Evolutionary conservation across 2,329 filamentous ascomycete genomes (phyloP), one percentile per base, ranked within the genome.

Genomic region (Sarocladiaceae sp.): DNA sequence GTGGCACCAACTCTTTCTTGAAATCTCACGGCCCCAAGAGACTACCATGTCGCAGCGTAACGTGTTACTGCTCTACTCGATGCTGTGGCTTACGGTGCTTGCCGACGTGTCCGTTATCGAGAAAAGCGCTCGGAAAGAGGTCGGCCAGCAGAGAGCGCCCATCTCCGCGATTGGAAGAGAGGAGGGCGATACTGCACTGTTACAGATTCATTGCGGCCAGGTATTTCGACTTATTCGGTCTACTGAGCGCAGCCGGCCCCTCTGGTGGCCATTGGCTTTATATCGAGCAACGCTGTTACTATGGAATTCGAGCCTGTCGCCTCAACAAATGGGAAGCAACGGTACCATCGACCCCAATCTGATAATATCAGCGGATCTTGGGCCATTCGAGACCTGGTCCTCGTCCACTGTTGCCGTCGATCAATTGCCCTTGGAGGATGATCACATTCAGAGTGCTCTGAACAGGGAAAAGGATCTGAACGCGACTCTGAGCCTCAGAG

Each of bases 181-280:
- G 3, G 24, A 41, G 23, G n/a, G 20, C 26, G 37, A 41, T 10
- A 6, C 19, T 18, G 37, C 24, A 4, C 37, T 41, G 3, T 27
- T 27, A 15, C 23, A 41, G 13, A 24, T 41, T 18, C 37, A 41
- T 29, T 41, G 37, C 23, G 37, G 37, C 5, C 37, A 41, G 23
- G 15, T 41, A 21, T 41, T 41, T 15, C 37, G 37, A 9, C 19
- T 41, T 12, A 15, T 41, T 6, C 23, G 29, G 9, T 16, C 15
- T 4, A 7, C 29, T 4, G 15, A 10, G 11, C 13, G 19, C 11
- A 4, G 9, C 9, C 23, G 23, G 4, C 37, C 37, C 4, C n/a
- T 27, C 7, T 41, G 37, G 37, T 27, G 37, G 23, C 37, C 37
- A 11, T 29, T 41, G 37, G 37, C 37, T 15, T 12, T 29, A 5